phyloP scores from a whole-genome alignment of 2,329 filamentous ascomycete species.

The Ilyonectria destructans region DNA sequence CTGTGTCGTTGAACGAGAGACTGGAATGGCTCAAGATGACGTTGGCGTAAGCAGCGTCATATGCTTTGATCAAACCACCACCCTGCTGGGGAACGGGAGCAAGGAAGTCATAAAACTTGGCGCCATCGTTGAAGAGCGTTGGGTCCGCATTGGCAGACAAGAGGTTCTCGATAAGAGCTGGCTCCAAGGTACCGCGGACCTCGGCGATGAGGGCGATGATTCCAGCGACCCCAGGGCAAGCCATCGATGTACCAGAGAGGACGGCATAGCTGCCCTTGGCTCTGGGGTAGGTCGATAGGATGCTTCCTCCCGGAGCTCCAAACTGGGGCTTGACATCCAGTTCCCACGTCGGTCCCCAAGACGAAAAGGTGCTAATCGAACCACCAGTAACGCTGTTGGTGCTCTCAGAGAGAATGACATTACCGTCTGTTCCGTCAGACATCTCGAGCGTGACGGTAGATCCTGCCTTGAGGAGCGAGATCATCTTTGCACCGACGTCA shows the following conservation, averaged over 20 bases:
- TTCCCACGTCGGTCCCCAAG: slow-evolving; percentile 76
- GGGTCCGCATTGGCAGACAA: slow-evolving; percentile 6
- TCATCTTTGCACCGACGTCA: slow-evolving; percentile 61
- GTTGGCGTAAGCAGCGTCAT: slow-evolving; percentile 9
- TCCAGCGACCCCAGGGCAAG: slow-evolving; percentile 70
- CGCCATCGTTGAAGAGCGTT: slow-evolving; percentile 7
- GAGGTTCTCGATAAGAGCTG: slow-evolving; percentile 46
- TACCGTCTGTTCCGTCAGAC: slow-evolving; percentile 57
- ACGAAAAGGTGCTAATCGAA: slow-evolving; percentile 67
- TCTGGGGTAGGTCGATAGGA: slow-evolving; percentile 71
- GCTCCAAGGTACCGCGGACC: slow-evolving; percentile 66
- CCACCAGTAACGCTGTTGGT: slow-evolving; percentile 65
- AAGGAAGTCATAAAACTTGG: slow-evolving; percentile 1
- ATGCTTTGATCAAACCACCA: slow-evolving; percentile 7
- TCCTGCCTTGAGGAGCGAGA: slow-evolving; percentile 60
- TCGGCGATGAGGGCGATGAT: slow-evolving; percentile 70
- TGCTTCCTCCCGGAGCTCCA: slow-evolving; percentile 69
- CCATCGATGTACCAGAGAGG: slow-evolving; percentile 74
- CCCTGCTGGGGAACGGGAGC: slow-evolving; percentile 8
- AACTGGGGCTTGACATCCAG: slow-evolving; percentile 71
- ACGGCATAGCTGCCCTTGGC: slow-evolving; percentile 66
- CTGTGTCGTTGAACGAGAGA: slow-evolving; percentile 25
- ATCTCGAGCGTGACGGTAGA: slow-evolving; percentile 63
- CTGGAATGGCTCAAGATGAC: slow-evolving; percentile 1
- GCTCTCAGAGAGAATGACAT: slow-evolving; percentile 52